Evolutionary conservation across 257 asterid genomes (phyloP).

Genomic region (Rubia yunnanensis): DNA sequence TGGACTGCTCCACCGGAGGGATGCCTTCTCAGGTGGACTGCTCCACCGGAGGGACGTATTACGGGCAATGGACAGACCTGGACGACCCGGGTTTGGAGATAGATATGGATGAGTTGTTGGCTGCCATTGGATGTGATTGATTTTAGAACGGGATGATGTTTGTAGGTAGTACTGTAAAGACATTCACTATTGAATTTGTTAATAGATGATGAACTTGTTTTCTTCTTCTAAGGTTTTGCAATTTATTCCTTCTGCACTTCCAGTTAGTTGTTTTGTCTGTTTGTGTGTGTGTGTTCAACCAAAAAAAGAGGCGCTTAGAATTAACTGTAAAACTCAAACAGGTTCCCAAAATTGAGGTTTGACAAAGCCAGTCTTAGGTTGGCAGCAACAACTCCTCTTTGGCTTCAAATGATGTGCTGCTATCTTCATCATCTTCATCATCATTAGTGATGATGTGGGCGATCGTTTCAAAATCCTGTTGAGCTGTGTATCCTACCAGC

Average conservation of each 20-base stretch:
- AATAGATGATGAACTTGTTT: too few relatives aligned
- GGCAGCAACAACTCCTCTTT: not conserved
- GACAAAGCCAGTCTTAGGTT: not conserved
- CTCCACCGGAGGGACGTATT: not conserved
- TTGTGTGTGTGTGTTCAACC: too few relatives aligned
- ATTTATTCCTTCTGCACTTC: too few relatives aligned
- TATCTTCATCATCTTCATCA: constrained; percentile 18
- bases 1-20: not conserved
- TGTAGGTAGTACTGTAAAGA: too few relatives aligned
- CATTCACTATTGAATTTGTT: too few relatives aligned
- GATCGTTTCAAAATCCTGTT: constrained; percentile 8
- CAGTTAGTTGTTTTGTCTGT: too few relatives aligned
- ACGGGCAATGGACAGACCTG: not conserved
- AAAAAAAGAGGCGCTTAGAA: too few relatives aligned
- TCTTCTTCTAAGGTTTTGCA: too few relatives aligned
- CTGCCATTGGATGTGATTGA: not conserved
- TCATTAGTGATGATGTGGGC: constrained; percentile 8
- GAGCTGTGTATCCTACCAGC: constrained; percentile 29
- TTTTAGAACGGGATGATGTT: too few relatives aligned
- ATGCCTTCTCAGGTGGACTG: not conserved
- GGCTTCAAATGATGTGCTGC: not conserved
- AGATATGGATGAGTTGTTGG: not conserved
- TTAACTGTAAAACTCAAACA: not conserved
- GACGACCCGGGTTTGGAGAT: not conserved
- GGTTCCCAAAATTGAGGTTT: not conserved